These are phyloP conservation scores for Penicillium sp. DNA, from an alignment of 2,329 filamentous ascomycete genomes.

Conservation along the genomic window DNA sequence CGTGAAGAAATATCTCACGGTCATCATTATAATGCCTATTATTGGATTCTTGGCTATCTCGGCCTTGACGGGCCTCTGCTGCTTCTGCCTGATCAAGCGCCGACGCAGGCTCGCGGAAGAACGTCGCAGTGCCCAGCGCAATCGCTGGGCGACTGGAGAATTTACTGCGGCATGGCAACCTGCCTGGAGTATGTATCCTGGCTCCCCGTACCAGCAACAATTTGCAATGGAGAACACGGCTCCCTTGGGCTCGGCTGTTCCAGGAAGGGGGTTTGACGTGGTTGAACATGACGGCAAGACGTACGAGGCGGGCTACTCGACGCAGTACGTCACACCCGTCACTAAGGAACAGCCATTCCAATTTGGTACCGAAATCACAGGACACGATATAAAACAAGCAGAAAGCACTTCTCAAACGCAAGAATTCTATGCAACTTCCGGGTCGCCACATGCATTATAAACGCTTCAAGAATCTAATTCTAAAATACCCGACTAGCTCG, in stretches of 20 bases:
- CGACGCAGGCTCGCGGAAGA: slow-evolving; percentile 35
- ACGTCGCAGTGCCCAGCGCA: slow-evolving; percentile 28
- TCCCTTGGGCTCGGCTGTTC: slow-evolving; percentile 14
- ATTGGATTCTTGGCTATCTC: slow-evolving; percentile 39
- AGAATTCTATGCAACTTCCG: slow-evolving; percentile 1
- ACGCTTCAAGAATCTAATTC: background rate
- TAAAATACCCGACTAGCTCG: background rate
- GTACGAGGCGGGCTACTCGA: slow-evolving; percentile 21
- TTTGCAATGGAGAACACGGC: background rate
- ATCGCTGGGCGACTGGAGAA: slow-evolving; percentile 33
- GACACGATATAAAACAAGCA: slow-evolving; percentile 1
- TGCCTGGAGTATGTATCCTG: slow-evolving; percentile 20
- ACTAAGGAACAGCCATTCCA: slow-evolving; percentile 10
- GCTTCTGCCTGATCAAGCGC: slow-evolving; percentile 40
- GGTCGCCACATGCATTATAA: slow-evolving; percentile 9
- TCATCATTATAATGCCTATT: slow-evolving; percentile 43
- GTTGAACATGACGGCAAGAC: slow-evolving; percentile 26
- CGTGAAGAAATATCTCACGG: slow-evolving; percentile 28
- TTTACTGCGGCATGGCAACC: slow-evolving; percentile 26
- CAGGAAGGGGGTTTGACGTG: slow-evolving; percentile 22
- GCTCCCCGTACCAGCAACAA: slow-evolving; percentile 17
- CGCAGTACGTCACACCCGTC: slow-evolving; percentile 13
- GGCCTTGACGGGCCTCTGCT: slow-evolving; percentile 29
- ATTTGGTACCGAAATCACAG: background rate
- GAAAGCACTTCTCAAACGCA: background rate